These are phyloP conservation scores for Cercophora sp. DNA, from an alignment of 495 filamentous ascomycete species.

Conservation along the genomic window DNA sequence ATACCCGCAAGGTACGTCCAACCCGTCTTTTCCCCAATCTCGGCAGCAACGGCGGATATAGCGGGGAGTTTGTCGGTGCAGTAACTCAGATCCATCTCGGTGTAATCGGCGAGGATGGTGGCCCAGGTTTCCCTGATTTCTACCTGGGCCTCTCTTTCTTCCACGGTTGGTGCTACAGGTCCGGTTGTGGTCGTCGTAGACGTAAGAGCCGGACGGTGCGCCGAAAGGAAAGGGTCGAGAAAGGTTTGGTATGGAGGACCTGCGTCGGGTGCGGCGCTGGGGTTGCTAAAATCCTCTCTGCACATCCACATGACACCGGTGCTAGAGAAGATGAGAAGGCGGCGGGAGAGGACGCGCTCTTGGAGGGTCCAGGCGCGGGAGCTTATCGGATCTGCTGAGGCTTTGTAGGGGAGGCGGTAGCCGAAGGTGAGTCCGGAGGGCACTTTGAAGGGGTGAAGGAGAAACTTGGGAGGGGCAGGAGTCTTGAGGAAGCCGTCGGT, in stretches of 20 bases:
- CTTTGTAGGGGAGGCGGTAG: conserved; percentile 1
- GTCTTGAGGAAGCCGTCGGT: conserved; percentile 17
- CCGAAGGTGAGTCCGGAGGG: neutral
- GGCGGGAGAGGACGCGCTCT: neutral
- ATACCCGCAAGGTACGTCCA: conserved; percentile 7
- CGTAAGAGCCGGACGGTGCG: neutral
- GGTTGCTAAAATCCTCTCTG: conserved; percentile 3
- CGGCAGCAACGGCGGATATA: conserved; percentile 8
- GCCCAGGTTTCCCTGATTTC: conserved; percentile 1
- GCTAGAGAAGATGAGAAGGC: conserved; percentile 8
- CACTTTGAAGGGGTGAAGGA: neutral
- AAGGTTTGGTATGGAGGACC: conserved; percentile 1
- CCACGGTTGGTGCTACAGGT: neutral
- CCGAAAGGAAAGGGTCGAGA: neutral
- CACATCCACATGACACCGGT: conserved; percentile 9
- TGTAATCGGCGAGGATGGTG: conserved; percentile 4
- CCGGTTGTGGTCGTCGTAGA: too few species aligned
- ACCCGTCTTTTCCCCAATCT: neutral
- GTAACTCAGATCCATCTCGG: conserved; percentile 1
- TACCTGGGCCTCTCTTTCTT: neutral
- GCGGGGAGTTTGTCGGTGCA: conserved; percentile 4
- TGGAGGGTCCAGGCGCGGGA: conserved; percentile 3
- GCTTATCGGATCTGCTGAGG: conserved; percentile 1
- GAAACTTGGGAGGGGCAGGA: neutral
- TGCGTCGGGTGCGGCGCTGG: conserved; percentile 5